A percentile compares a stretch with the other conserved stretches of the same genome.
Evolutionary conservation across 2,329 filamentous ascomycete genomes (phyloP).

Genomic region (Domatiomyces catenatus): DNA sequence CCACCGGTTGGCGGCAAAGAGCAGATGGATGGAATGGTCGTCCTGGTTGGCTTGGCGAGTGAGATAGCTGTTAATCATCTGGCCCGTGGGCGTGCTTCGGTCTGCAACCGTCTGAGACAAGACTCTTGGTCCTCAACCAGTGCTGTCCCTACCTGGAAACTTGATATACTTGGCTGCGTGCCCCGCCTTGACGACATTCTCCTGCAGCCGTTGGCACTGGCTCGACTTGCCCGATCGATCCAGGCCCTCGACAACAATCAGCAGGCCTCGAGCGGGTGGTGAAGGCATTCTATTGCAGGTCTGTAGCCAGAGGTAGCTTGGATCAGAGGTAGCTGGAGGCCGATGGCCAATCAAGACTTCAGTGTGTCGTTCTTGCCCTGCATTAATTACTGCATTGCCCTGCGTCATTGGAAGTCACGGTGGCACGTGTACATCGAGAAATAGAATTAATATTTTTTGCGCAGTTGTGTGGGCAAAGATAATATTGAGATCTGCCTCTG

Average conservation of each 20-base stretch:
- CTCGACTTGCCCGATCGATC: conserved; percentile 88
- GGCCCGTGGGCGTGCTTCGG: conserved; percentile 66
- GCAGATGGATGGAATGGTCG: conserved; percentile 76
- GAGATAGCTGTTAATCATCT: conserved; percentile 75
- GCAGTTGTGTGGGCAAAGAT: no score
- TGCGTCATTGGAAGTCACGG: no score
- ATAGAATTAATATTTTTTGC: no score
- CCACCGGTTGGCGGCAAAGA: conserved; percentile 88
- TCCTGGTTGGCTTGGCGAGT: conserved; percentile 57
- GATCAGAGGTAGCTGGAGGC: neutral
- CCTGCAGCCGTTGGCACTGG: conserved; percentile 56
- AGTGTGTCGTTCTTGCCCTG: no score
- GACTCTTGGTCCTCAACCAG: conserved; percentile 1
- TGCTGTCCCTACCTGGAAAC: conserved; percentile 43
- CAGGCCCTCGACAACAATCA: conserved; percentile 76
- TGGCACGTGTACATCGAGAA: no score
- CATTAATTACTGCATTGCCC: no score
- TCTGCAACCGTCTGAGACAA: conserved; percentile 36
- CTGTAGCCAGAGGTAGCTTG: neutral
- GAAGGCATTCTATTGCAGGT: neutral
- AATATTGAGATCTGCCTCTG: no score
- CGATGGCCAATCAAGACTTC: neutral
- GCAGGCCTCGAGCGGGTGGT: conserved; percentile 37
- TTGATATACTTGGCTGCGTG: conserved; percentile 42
- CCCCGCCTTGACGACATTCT: conserved; percentile 36